phyloP scores from a whole-genome alignment of 2,329 filamentous ascomycete genomes.

The Arthrobotrys conoides region DNA sequence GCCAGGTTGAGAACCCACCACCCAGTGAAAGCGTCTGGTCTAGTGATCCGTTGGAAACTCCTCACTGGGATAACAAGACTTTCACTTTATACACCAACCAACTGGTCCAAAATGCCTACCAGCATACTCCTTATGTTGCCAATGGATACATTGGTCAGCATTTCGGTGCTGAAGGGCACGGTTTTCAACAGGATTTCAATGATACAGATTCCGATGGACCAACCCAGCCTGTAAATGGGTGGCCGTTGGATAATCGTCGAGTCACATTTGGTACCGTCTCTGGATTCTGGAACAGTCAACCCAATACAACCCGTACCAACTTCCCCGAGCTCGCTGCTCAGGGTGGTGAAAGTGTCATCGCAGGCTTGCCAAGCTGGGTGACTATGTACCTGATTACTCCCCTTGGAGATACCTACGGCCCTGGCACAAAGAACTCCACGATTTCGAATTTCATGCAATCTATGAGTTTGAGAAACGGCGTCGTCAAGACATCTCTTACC shows the following conservation, averaged over 20 bases:
- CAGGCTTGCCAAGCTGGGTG: slow-evolving; percentile 78
- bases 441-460: slow-evolving; percentile 75
- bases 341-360: slow-evolving; percentile 79
- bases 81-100: slow-evolving; percentile 73
- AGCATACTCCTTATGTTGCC: slow-evolving; percentile 74
- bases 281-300: slow-evolving; percentile 77
- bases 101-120: slow-evolving; percentile 65
- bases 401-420: slow-evolving; percentile 71
- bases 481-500: slow-evolving; percentile 76
- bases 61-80: slow-evolving; percentile 64
- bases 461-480: slow-evolving; percentile 75
- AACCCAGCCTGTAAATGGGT: slow-evolving; percentile 72
- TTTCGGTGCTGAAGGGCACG: slow-evolving; percentile 74
- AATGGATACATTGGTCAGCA: slow-evolving; percentile 78
- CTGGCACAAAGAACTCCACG: slow-evolving; percentile 73
- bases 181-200: slow-evolving; percentile 64
- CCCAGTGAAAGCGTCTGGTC: slow-evolving; percentile 61
- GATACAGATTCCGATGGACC: slow-evolving; percentile 56
- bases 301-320: slow-evolving; percentile 74
- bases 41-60: slow-evolving; percentile 61
- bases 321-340: slow-evolving; percentile 79
- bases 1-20: slow-evolving; percentile 62
- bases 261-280: slow-evolving; percentile 78
- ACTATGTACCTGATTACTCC: slow-evolving; percentile 63
- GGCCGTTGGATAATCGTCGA: slow-evolving; percentile 76